Base-by-base conservation (phyloP, 2,329 filamentous ascomycete genomes). In the Sclerotinia trifoliorum region DNA sequence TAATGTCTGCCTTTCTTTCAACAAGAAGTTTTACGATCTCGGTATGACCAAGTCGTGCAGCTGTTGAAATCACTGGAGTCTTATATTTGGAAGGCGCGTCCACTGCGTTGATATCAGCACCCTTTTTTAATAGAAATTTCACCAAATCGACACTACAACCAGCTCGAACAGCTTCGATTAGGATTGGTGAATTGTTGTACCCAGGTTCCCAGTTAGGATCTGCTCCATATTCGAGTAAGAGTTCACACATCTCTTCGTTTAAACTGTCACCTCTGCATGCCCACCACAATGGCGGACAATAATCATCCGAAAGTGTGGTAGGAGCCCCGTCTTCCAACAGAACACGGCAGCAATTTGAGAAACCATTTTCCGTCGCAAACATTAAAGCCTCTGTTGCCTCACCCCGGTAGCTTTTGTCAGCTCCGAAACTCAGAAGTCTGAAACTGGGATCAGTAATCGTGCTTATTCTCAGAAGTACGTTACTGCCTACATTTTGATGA, bases 141-240 rank as follows among this genome's bases (percentile, higher is more conserved):
- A n/a, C 46, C 19, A 48, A 21, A 7, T 48, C 46, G 19, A 48
- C 19, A 48, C 46, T 48, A 17, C 46, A 19, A 48, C 46, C 19
- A 6, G 5, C 0, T 1, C 2, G 4, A 48, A 21, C 21, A n/a
- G 6, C 46, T n/a, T 7, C 8, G 19, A 1, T 2, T 6, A 48
- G 6, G 3, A 48, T 48, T 2, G 6, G 42, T 7, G 11, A 4
- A 46, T 19, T 1, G 13, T 19, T 4, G 1, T 19, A n/a, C 19
- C 46, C 46, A 48, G 19, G 3, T 21, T 48, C 8, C 46, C 46
- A 48, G 19, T 48, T 48, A 17, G 46, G 46, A 8, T 48, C 46
- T 21, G 46, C 46, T 19, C 46, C 46, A n/a, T 48, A n/a, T 48
- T 19, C 46, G 46, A 48, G 46, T 19, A 48, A 48, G 46, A 48